A percentile compares a stretch with the other conserved stretches of the same genome.
Conservation (phyloP, 495 filamentous ascomycete genomes). For the Barbatosphaeria neglecta region DNA sequence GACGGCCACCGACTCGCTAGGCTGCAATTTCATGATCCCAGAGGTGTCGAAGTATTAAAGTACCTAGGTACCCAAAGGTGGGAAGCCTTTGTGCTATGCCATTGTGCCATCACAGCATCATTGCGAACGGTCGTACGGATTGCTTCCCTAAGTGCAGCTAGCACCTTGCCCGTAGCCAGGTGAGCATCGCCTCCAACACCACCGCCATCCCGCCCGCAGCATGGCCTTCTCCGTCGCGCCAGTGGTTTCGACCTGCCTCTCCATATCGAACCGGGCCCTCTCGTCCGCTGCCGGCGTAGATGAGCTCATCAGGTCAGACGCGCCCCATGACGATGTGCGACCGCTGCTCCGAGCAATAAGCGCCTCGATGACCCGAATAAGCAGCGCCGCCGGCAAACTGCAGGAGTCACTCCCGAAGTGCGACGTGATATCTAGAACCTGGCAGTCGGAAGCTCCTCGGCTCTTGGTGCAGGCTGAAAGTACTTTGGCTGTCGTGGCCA, state of each 20-base stretch:
- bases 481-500: not conserved
- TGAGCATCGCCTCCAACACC: too few relatives aligned
- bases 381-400: not conserved
- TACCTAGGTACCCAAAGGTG: too few relatives aligned
- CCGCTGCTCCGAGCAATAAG: not conserved
- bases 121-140: too few relatives aligned
- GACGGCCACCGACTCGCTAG: too few relatives aligned
- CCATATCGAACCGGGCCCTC: constrained; percentile 1
- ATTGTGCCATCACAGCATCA: too few relatives aligned
- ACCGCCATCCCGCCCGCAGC: not conserved
- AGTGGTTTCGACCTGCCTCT: not conserved
- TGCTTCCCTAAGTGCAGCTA: not conserved
- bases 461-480: not conserved
- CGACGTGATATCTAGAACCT: not conserved
- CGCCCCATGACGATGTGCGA: not conserved
- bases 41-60: too few relatives aligned
- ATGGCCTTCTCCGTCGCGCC: not conserved
- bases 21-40: too few relatives aligned
- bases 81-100: too few relatives aligned
- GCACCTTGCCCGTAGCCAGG: not conserved
- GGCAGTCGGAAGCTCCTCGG: not conserved
- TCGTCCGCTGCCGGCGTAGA: not conserved
- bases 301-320: not conserved
- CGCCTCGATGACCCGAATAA: not conserved
- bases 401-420: not conserved